These are phyloP conservation scores for Penicillium sclerotiorum DNA, from an alignment of 2,329 filamentous ascomycete species.

Conservation along the genomic window DNA sequence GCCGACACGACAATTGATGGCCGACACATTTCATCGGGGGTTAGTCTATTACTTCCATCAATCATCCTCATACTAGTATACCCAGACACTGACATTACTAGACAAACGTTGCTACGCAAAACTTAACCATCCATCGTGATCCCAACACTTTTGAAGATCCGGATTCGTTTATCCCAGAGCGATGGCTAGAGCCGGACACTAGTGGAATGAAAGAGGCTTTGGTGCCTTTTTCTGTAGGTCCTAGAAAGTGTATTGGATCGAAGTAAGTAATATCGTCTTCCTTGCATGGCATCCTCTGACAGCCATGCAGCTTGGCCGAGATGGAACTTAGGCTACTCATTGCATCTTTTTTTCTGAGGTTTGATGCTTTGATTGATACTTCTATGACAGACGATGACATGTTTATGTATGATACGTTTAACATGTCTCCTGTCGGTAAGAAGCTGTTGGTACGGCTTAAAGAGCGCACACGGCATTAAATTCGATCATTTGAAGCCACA, in stretches of 20 bases:
- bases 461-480: too few relatives aligned
- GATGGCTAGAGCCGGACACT: background rate
- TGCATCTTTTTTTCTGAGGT: background rate
- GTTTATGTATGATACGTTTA: background rate
- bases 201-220: background rate
- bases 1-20: background rate
- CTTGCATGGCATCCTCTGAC: background rate
- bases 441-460: background rate
- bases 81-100: background rate
- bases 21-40: background rate
- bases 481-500: too few relatives aligned
- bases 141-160: background rate
- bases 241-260: background rate
- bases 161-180: background rate
- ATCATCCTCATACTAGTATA: background rate
- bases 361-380: background rate
- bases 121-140: background rate
- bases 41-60: background rate
- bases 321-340: background rate
- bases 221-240: background rate
- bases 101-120: background rate
- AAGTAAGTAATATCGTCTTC: background rate
- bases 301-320: background rate
- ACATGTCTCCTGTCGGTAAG: background rate
- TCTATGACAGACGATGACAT: background rate